Evolutionary conservation across 2,329 filamentous ascomycete genomes (phyloP), one percentile per base, ranked within the genome.

Genomic region (Colletotrichum navitas): DNA sequence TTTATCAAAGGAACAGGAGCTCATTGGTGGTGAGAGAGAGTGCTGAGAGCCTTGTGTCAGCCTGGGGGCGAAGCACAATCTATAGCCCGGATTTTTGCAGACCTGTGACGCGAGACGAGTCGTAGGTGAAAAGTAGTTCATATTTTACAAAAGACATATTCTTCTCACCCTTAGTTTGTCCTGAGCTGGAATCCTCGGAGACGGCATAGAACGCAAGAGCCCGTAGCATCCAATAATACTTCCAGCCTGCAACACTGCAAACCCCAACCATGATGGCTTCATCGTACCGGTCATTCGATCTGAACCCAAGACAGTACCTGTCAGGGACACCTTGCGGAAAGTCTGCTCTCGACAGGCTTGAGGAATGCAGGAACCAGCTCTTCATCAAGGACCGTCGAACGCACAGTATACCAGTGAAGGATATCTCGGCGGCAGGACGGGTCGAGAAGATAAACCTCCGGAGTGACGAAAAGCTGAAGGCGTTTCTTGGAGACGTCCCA

Each of bases 391-490:
- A 63, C 4, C 12, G 29, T 12, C 10, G 21, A 32, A 55, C 43
- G 21, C n/a, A 32, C 36, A 63, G 55, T 12, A 34, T 63, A 5
- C 61, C 61, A 2, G 34, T 63, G 14, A 36, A 47, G n/a, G 61
- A 63, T 5, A 41, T 63, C 11, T 55, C 61, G 1, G 34, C 4
- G 18, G 34, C 61, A 5, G 61, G 61, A 2, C 24, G 12, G 21
- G 61, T 63, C 18, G 8, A 32, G 1, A 63, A 63, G 16, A 5
- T 4, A 8, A 63, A 63, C 36, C 10, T 63, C 3, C 4, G 29
- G 14, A 55, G 11, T 11, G 49, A 52, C 3, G 11, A 18, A 5
- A 8, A 32, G 1, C 14, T 56, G 1, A 41, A 36, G n/a, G 8
- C n/a, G 1, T 8, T 43, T 3, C n/a, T 64, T 5, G 24, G 49